Percentiles rank a stretch among this genome's conserved stretches.
phyloP scores from a whole-genome alignment of 73 alveolate species.

The Urostyla sp. region DNA sequence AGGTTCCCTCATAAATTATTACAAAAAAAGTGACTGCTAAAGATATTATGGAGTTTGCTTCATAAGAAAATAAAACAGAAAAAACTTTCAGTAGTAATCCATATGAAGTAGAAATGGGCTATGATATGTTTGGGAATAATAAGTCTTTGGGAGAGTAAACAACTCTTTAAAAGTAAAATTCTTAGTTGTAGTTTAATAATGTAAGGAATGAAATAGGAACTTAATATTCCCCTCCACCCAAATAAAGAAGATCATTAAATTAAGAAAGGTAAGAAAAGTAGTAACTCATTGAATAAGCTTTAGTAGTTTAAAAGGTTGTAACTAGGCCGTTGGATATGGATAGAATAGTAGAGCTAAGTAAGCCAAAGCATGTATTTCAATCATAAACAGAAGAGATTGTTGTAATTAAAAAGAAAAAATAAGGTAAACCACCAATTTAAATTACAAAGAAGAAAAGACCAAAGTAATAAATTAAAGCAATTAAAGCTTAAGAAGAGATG shows the following conservation, averaged over 20 bases:
- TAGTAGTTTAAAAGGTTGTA: not conserved
- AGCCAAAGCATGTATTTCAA: slow-evolving; percentile 27
- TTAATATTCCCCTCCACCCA: no score
- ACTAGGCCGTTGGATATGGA: slow-evolving; percentile 46
- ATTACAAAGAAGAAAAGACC: not conserved
- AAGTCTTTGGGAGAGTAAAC: not conserved
- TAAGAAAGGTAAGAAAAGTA: slow-evolving; percentile 19
- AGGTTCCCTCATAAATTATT: not conserved
- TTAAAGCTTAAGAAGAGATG: not conserved
- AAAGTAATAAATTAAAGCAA: slow-evolving; percentile 4
- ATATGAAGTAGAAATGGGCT: slow-evolving; percentile 24
- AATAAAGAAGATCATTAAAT: not conserved
- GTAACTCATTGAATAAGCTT: slow-evolving; percentile 14
- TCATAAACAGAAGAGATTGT: slow-evolving; percentile 23
- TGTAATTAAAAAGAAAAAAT: not conserved
- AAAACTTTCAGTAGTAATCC: no score
- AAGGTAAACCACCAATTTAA: slow-evolving; percentile 19
- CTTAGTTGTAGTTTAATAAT: no score
- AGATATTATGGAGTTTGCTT: slow-evolving; percentile 34
- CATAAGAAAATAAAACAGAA: not conserved
- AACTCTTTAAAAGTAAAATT: no score
- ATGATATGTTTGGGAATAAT: slow-evolving; percentile 16
- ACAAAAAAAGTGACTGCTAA: slow-evolving; percentile 28
- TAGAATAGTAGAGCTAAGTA: slow-evolving; percentile 21
- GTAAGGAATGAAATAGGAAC: no score